Evolutionary conservation across 208 protist genomes (phyloP), one percentile per base, ranked within the genome.

Genomic region (Crithidia bombi): DNA sequence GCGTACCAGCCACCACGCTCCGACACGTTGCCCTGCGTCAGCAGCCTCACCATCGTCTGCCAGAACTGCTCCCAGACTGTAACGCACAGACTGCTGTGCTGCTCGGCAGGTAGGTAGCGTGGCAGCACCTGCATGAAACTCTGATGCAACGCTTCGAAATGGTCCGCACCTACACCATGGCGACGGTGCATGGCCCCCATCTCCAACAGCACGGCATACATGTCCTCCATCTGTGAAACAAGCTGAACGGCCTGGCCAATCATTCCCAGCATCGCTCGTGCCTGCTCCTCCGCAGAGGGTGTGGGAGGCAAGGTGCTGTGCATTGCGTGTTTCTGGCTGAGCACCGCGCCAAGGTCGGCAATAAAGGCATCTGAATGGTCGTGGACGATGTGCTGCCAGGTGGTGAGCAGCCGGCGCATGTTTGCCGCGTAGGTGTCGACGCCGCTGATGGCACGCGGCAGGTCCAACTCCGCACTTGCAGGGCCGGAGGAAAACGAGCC

Each of bases 151-250:
- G 62, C 69, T 19, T 57, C 46, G 47, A 64, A 75, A 41, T 75
- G 59, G 6, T 4, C 21, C 2, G 30, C 52, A 12, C 23, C 36
- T 43, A 75, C 35, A 26, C 47, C 62, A 44, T 68, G 21, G 43
- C 56, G 26, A 23, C 61, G 61, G 55, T 75, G 69, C 25, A 52
- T 62, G 0, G 61, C 69, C 4, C 69, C 69, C 26, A 75, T 56
- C 57, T 73, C 68, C 23, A 44, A 28, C 23, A 55, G 50, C 26
- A 14, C 50, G 6, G 25, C 50, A 28, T 36, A 36, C 50, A 55
- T 55, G 50, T 55, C 26, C 28, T 36, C 28, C 50, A 55, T 55
- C 28, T 55, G 50, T n/a, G 50, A 55, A 19, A 55, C 50, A 19
- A 55, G 50, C 23, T 17, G 50, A 23, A 55, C 50, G 3, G 50